phyloP scores from a whole-genome alignment of 345 rosid genomes.

The Linum trigynum region DNA sequence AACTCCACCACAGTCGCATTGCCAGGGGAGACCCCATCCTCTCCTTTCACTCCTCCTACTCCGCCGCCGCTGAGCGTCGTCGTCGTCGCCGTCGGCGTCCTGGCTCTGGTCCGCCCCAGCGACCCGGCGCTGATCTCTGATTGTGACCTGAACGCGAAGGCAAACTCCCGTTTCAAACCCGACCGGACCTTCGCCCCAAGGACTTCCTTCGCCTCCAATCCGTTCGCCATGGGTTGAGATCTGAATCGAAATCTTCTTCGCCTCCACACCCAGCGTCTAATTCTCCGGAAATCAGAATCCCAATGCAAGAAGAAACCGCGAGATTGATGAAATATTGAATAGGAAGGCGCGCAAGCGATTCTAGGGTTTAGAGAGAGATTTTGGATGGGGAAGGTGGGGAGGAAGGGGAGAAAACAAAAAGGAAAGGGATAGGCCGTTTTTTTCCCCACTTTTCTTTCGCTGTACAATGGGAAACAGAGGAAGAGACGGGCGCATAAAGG shows the following conservation, averaged over 20 bases:
- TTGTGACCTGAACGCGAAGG: slow-evolving; percentile 67
- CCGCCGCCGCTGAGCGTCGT: neutral
- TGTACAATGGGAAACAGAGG: neutral
- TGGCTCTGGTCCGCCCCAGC: slow-evolving; percentile 66
- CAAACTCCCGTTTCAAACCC: slow-evolving; percentile 77
- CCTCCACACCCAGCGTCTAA: neutral
- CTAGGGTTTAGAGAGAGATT: neutral
- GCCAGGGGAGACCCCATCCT: neutral
- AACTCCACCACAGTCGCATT: slow-evolving; percentile 3
- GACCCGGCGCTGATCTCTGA: slow-evolving; percentile 65
- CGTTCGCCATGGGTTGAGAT: slow-evolving; percentile 19
- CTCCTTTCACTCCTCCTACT: too few species aligned
- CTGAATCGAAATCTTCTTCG: neutral
- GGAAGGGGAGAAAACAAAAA: too few species aligned
- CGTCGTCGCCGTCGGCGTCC: slow-evolving; percentile 16
- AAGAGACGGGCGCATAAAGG: neutral
- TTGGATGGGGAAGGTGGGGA: neutral
- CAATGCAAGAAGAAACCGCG: neutral
- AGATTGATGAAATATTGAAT: neutral
- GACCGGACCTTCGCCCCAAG: slow-evolving; percentile 53
- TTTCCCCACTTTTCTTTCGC: neutral
- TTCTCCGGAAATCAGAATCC: neutral
- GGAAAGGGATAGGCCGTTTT: neutral
- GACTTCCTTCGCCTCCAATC: slow-evolving; percentile 9
- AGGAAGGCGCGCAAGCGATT: neutral